phyloP scores from a whole-genome alignment of 2,329 filamentous ascomycete species.

The Trichoderma breve region DNA sequence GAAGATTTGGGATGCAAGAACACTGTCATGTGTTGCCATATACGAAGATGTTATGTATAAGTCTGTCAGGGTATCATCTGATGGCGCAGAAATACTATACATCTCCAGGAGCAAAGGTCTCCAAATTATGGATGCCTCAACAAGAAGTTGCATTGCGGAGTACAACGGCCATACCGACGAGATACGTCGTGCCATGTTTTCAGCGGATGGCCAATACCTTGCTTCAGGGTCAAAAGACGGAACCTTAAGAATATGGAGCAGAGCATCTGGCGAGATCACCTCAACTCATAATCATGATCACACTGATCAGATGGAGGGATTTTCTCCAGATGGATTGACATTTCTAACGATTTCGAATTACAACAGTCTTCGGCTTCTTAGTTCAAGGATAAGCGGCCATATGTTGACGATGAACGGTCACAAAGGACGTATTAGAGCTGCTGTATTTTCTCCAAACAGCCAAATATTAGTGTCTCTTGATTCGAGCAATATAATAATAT shows the following conservation, averaged over 20 bases:
- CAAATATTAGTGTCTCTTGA: not conserved
- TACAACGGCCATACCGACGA: not conserved
- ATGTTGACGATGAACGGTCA: too few relatives aligned
- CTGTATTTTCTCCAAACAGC: not conserved
- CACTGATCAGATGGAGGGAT: too few relatives aligned
- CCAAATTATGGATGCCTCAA: not conserved
- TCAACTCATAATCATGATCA: too few relatives aligned
- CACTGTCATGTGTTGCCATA: not conserved
- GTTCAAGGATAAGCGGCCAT: not conserved
- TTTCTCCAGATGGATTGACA: not conserved
- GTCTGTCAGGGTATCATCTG: not conserved
- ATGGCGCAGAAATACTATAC: not conserved
- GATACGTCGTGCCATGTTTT: slow-evolving; percentile 5
- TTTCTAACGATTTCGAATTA: not conserved
- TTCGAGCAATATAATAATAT: fast-evolving
- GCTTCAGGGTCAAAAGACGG: too few relatives aligned
- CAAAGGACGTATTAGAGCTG: too few relatives aligned
- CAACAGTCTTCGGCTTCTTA: not conserved
- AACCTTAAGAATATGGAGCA: too few relatives aligned
- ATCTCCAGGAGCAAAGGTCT: not conserved
- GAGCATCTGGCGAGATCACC: too few relatives aligned
- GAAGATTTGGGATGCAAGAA: not conserved
- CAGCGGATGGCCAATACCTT: not conserved
- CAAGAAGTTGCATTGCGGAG: not conserved
- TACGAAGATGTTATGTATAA: too few relatives aligned